These are phyloP conservation scores for Lumnitzera racemosa DNA, from an alignment of 345 rosid genomes.

Conservation along the genomic window DNA sequence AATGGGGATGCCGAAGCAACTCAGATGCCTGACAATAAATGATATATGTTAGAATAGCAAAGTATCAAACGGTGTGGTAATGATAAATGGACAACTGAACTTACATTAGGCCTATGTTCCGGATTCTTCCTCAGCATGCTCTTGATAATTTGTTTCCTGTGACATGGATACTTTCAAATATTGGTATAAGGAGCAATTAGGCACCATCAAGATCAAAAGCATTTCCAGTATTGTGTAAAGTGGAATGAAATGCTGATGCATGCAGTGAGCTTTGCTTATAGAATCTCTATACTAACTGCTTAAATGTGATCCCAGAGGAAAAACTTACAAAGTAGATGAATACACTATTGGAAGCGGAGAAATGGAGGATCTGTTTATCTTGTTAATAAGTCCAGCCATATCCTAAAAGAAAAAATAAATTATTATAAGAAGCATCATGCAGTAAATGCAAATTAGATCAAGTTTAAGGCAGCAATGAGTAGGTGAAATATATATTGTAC, in stretches of 20 bases:
- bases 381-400: slow-evolving; percentile 81
- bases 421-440: no score
- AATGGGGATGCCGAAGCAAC: slow-evolving; percentile 76
- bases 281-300: not conserved
- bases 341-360: slow-evolving; percentile 93
- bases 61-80: not conserved
- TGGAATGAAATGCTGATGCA: no score
- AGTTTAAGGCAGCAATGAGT: not conserved
- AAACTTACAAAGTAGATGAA: slow-evolving; percentile 73
- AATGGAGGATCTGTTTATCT: slow-evolving; percentile 76
- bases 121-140: slow-evolving; percentile 29
- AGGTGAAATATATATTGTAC: slow-evolving; percentile 18
- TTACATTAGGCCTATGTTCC: slow-evolving; percentile 23
- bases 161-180: slow-evolving; percentile 1
- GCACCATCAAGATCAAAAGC: no score
- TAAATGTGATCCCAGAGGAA: slow-evolving; percentile 6
- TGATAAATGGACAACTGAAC: not conserved
- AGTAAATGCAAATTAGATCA: not conserved
- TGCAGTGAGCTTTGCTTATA: not conserved
- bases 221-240: no score
- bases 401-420: slow-evolving; percentile 37
- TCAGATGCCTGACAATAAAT: slow-evolving; percentile 67
- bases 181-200: not conserved
- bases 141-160: slow-evolving; percentile 92
- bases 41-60: not conserved